These are phyloP conservation scores for Parsonsia alboflavescens DNA, from an alignment of 257 asterid species.

Conservation along the genomic window DNA sequence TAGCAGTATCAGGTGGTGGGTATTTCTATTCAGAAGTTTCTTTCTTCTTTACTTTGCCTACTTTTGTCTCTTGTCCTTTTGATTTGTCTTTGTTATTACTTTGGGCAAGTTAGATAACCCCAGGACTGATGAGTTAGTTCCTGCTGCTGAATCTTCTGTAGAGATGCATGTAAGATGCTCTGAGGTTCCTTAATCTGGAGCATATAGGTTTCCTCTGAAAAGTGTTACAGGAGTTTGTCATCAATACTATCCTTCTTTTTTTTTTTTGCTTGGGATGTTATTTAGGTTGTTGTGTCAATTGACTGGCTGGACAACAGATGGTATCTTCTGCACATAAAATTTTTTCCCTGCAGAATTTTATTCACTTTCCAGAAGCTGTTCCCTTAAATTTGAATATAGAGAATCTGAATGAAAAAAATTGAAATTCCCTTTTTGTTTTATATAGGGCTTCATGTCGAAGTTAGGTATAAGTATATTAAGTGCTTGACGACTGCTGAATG, in stretches of 20 bases:
- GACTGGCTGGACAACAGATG: background rate
- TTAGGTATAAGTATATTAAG: background rate
- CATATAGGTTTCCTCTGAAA: background rate
- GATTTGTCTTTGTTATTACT: slow-evolving; percentile 1
- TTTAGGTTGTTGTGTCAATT: background rate
- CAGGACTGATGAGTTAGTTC: slow-evolving; percentile 14
- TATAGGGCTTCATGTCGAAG: background rate
- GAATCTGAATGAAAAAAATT: background rate
- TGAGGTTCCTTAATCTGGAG: slow-evolving; percentile 17
- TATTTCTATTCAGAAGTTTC: slow-evolving; percentile 13
- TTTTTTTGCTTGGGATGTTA: background rate
- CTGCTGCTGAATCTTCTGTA: slow-evolving; percentile 19
- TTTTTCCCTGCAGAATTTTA: background rate
- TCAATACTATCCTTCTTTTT: background rate
- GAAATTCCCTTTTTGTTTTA: background rate
- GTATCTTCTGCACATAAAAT: background rate
- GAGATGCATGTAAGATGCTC: slow-evolving; percentile 13
- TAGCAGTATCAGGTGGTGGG: slow-evolving; percentile 41
- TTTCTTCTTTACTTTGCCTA: slow-evolving; percentile 3
- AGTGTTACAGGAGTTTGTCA: background rate
- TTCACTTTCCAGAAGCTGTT: background rate
- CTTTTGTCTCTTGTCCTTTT: background rate
- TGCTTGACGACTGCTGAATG: slow-evolving; percentile 4
- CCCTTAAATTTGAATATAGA: background rate
- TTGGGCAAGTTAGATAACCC: slow-evolving; percentile 25